Base-by-base conservation (phyloP, 352 stramenopile genomes). In the Globisporangium paddicum region DNA sequence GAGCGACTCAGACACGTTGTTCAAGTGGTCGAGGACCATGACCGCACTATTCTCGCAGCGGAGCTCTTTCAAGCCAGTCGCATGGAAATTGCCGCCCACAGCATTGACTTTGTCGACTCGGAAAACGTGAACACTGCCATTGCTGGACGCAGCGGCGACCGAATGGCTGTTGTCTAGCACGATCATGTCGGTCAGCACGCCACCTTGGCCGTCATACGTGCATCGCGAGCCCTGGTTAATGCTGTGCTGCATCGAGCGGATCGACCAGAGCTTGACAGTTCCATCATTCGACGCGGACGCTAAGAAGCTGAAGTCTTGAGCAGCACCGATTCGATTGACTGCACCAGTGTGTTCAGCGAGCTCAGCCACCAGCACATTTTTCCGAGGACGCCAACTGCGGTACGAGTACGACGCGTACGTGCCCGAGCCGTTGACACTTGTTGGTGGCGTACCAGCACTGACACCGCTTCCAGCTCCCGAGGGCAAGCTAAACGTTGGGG, bases 101-200 rank as follows among this genome's bases (percentile, higher is more conserved):
- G 77, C 67, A 59, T 74, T 89, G 40, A 94, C 78, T 37, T 96
- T 87, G 55, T 99, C 97, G 53, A 99, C 93, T 45, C 94, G 86
- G 84, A 98, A 99, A 3, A 99, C 90, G 67, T 99, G 96, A 14
- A 99, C 77, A 14, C 78, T 93, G 9, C 88, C 95, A 46, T 96
- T 90, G 49, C 80, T 95, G 2, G 79, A 95, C 3, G 83, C 85
- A 2, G 87, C 97, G 21, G 95, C 96, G 25, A 99, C 85, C 23
- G 95, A 98, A 69, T 99, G 96, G 48, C 80, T 97, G 60, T 98
- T 98, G 51, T 99, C 96, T 14, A 99, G 63, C 62, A 98, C 93
- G 41, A 90, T 86, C 68, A 98, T 89, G 73, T 99, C 97, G 3
- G 87, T 94, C 25, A 96, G 92, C 64, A 83, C 95, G 46, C 77